phyloP scores from a whole-genome alignment of 768 basidiomycete species.

The Hydnum rufescens region DNA sequence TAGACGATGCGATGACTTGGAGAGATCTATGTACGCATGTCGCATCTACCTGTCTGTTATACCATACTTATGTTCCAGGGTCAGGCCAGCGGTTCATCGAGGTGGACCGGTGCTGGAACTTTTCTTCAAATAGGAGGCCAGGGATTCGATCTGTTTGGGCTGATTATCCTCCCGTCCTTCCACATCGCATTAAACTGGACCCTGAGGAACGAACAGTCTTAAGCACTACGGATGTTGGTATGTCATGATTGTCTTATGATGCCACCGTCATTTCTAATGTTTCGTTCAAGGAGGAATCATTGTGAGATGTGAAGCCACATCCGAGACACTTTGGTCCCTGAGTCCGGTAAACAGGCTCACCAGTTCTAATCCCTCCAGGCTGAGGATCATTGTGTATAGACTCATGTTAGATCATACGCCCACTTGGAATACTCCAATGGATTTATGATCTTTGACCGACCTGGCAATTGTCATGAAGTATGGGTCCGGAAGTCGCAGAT shows the following conservation, averaged over 20 bases:
- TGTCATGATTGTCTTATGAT: background rate
- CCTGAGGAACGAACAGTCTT: slow-evolving; percentile 39
- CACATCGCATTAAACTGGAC: slow-evolving; percentile 61
- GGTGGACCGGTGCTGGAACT: no score
- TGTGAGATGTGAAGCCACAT: slow-evolving; percentile 35
- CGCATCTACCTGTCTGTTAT: no score
- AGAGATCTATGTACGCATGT: no score
- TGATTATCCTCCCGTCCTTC: background rate
- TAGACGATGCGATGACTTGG: no score
- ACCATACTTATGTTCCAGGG: no score
- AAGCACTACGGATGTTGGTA: slow-evolving; percentile 24
- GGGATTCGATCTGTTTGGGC: no score
- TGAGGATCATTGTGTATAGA: slow-evolving; percentile 1
- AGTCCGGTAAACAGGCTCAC: slow-evolving; percentile 20
- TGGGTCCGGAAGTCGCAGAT: slow-evolving; percentile 23
- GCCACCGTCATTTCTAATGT: background rate
- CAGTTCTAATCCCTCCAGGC: background rate
- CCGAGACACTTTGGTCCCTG: slow-evolving; percentile 36
- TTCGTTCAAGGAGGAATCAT: slow-evolving; percentile 29
- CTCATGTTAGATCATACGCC: slow-evolving; percentile 31
- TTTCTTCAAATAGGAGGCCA: no score
- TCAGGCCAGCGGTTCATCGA: no score
- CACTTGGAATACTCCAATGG: slow-evolving; percentile 60
- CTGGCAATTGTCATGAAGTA: slow-evolving; percentile 37
- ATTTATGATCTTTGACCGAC: slow-evolving; percentile 49